Evolutionary conservation across 2,329 filamentous ascomycete species (phyloP).

Genomic region (Alternaria brassicicola): DNA sequence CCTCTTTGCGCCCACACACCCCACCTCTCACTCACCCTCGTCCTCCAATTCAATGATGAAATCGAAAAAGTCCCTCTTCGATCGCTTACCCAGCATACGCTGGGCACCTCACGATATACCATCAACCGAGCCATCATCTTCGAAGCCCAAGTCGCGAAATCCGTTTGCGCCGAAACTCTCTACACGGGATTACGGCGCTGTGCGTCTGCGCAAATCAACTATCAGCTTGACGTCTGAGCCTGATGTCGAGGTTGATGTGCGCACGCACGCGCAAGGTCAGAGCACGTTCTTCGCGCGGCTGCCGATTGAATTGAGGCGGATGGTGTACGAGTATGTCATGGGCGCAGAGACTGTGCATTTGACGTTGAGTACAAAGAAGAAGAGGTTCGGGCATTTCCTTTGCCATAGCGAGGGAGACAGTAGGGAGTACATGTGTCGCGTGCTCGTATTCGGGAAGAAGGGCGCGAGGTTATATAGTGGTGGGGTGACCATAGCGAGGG

Average conservation of each 20-base stretch:
- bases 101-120: slow-evolving; percentile 40
- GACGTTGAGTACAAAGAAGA: slow-evolving; percentile 37
- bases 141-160: slow-evolving; percentile 24
- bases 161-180: slow-evolving; percentile 17
- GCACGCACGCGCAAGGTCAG: slow-evolving; percentile 37
- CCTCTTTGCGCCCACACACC: background rate
- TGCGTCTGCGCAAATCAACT: slow-evolving; percentile 28
- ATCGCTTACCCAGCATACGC: slow-evolving; percentile 27
- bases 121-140: slow-evolving; percentile 3
- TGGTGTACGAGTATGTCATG: slow-evolving; percentile 43
- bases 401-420: slow-evolving; percentile 25
- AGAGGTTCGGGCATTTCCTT: slow-evolving; percentile 41
- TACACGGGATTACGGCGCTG: background rate
- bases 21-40: background rate
- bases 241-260: slow-evolving; percentile 32
- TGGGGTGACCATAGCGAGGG: slow-evolving; percentile 24
- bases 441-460: slow-evolving; percentile 36
- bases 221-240: slow-evolving; percentile 27
- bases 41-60: slow-evolving; percentile 11
- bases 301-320: slow-evolving; percentile 38
- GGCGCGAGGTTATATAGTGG: slow-evolving; percentile 18
- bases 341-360: slow-evolving; percentile 40
- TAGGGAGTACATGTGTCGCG: slow-evolving; percentile 35
- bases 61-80: slow-evolving; percentile 8
- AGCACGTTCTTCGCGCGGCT: slow-evolving; percentile 40